Percentiles rank a stretch among this genome's conserved stretches.
Conservation (phyloP, 345 rosid species). For the Hypericum androsaemum region DNA sequence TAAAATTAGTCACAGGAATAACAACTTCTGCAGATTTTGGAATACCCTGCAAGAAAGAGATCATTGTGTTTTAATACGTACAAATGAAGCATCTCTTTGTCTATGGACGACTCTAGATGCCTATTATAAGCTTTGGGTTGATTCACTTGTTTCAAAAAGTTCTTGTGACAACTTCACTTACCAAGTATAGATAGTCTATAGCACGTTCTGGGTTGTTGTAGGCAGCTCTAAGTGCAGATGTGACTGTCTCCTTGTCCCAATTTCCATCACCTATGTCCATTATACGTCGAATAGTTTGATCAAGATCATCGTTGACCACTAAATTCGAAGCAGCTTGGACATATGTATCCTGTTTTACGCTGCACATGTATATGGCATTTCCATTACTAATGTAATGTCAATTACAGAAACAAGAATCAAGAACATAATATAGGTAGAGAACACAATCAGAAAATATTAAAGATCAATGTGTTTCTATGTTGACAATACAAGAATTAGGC, state of each 20-base stretch:
- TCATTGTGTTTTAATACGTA: too few relatives aligned
- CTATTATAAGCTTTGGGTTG: too few relatives aligned
- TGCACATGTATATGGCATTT: conserved; percentile 25
- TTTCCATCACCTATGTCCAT: conserved; percentile 96
- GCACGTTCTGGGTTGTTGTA: conserved; percentile 98
- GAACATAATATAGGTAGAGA: not conserved
- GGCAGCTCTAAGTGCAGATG: conserved; percentile 93
- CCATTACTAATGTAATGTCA: not conserved
- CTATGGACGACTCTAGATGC: too few relatives aligned
- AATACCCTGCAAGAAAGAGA: not conserved
- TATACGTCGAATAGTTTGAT: conserved; percentile 67
- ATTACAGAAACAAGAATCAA: not conserved
- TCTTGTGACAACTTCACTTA: conserved; percentile 17
- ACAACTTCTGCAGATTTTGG: not conserved
- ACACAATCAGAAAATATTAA: too few relatives aligned
- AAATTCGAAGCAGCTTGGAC: conserved; percentile 85
- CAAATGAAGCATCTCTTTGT: too few relatives aligned
- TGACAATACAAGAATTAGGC: too few relatives aligned
- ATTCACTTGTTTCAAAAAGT: too few relatives aligned
- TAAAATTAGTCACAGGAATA: conserved; percentile 34
- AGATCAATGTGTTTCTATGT: too few relatives aligned
- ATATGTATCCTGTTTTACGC: conserved; percentile 50
- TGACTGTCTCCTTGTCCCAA: conserved; percentile 93
- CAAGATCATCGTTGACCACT: conserved; percentile 65
- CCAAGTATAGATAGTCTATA: conserved; percentile 92